Percentiles rank a stretch among this genome's conserved stretches.
These are phyloP conservation scores for Physcomitrium patens DNA, from an alignment of 225 moss, liverwort and hornwort species.

Conservation along the genomic window DNA sequence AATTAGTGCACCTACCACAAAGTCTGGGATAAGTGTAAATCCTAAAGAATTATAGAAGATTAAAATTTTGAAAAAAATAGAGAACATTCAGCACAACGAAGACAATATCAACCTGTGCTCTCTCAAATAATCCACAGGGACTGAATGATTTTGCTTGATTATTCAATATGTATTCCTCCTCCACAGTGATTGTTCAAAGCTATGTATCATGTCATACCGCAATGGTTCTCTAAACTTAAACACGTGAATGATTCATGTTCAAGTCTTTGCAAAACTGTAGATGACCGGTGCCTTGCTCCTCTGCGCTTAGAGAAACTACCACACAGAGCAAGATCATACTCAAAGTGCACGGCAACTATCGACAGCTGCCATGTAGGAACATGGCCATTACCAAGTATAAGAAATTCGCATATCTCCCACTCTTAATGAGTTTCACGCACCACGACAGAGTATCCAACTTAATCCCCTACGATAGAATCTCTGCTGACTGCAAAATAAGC, in stretches of 20 bases:
- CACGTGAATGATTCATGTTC: background rate
- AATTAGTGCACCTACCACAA: background rate
- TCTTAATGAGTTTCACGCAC: too few relatives aligned
- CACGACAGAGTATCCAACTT: too few relatives aligned
- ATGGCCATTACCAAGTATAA: too few relatives aligned
- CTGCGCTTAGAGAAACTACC: background rate
- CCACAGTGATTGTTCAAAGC: too few relatives aligned
- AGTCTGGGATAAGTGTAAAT: background rate
- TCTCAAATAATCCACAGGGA: background rate
- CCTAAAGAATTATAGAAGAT: too few relatives aligned
- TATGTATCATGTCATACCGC: background rate
- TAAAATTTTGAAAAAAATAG: too few relatives aligned
- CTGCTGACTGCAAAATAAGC: too few relatives aligned
- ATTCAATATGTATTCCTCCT: background rate
- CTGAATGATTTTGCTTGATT: too few relatives aligned
- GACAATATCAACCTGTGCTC: background rate
- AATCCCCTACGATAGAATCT: too few relatives aligned
- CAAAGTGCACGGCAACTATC: background rate
- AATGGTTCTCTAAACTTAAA: background rate
- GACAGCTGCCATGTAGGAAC: too few relatives aligned
- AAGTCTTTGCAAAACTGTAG: background rate
- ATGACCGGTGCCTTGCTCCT: background rate
- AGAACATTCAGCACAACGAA: background rate
- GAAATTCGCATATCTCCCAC: background rate
- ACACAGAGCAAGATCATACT: background rate